These are phyloP conservation scores for Bondarzewia mesenterica DNA, from an alignment of 1,284 basidiomycete species.

Conservation along the genomic window DNA sequence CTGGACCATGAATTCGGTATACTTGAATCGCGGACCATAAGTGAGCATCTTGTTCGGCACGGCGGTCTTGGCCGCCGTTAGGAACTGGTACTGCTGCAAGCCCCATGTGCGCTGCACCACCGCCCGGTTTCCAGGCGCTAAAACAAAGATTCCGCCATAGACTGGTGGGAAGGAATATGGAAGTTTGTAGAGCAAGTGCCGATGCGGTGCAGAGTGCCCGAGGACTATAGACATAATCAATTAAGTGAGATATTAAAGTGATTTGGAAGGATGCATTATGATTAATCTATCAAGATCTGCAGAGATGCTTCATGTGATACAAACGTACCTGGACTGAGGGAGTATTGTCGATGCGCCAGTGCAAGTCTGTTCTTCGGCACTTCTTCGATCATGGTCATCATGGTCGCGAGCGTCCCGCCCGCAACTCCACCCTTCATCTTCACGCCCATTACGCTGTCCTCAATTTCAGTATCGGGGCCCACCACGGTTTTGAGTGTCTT, in stretches of 20 bases:
- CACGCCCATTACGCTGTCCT: conserved; percentile 37
- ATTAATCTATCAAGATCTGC: too few species aligned
- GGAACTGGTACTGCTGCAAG: conserved; percentile 40
- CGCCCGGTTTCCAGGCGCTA: conserved; percentile 54
- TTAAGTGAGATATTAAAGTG: neutral
- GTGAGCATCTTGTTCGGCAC: conserved; percentile 16
- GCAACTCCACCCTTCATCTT: conserved; percentile 45
- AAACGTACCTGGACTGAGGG: conserved; percentile 48
- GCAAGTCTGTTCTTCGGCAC: conserved; percentile 32
- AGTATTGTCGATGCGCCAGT: conserved; percentile 32
- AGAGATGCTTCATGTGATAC: too few species aligned
- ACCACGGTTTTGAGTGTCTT: conserved; percentile 33
- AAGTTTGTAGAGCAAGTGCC: conserved; percentile 38
- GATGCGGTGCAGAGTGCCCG: conserved; percentile 30
- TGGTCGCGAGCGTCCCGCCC: conserved; percentile 61
- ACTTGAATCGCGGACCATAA: conserved; percentile 65
- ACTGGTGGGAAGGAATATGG: conserved; percentile 31
- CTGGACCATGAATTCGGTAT: conserved; percentile 61
- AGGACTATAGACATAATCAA: conserved; percentile 23
- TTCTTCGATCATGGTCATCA: conserved; percentile 39
- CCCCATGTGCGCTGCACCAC: conserved; percentile 78
- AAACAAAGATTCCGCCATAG: conserved; percentile 55
- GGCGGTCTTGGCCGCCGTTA: conserved; percentile 4
- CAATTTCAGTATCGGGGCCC: conserved; percentile 24
- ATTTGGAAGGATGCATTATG: neutral